These are phyloP conservation scores for Aspergillus sp. DNA, from an alignment of 2,329 filamentous ascomycete genomes.

Conservation along the genomic window DNA sequence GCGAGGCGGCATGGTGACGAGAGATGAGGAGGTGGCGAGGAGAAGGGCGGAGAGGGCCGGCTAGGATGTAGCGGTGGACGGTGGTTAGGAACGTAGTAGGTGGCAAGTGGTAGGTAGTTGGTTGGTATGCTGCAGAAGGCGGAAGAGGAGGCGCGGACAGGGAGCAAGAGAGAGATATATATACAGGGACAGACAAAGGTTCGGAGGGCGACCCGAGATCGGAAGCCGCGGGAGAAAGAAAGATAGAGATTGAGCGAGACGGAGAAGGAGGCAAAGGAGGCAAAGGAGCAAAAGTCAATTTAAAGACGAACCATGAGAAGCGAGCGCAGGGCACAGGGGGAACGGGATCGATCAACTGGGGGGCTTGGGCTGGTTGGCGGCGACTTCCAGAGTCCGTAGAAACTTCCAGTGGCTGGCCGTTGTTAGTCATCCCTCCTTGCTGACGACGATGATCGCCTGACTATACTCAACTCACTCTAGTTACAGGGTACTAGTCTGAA, in stretches of 20 bases:
- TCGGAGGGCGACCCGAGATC: conserved; percentile 4
- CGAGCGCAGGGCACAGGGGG: neutral
- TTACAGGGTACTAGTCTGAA: too few species aligned
- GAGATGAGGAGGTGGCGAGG: conserved; percentile 4
- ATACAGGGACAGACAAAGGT: conserved; percentile 2
- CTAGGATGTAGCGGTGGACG: conserved; percentile 1
- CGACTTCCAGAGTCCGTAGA: too few species aligned
- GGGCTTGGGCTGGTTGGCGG: neutral
- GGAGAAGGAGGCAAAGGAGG: conserved; percentile 4
- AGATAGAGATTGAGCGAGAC: conserved; percentile 4
- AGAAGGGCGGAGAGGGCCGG: conserved; percentile 3
- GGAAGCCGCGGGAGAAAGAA: conserved; percentile 6
- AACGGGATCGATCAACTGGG: neutral
- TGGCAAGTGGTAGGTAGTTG: conserved; percentile 2
- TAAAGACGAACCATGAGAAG: conserved; percentile 1
- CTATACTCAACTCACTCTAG: too few species aligned
- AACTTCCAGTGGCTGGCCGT: too few species aligned
- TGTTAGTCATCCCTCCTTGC: too few species aligned
- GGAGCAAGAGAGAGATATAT: conserved; percentile 2
- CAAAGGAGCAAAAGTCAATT: conserved; percentile 1
- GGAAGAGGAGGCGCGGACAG: conserved; percentile 3
- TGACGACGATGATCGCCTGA: too few species aligned
- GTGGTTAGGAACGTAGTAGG: neutral
- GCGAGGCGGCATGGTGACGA: conserved; percentile 38
- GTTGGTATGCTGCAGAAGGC: conserved; percentile 2